These are phyloP conservation scores for Stagonosporopsis cucurbitacearum DNA, from an alignment of 2,329 filamentous ascomycete genomes.

Conservation along the genomic window DNA sequence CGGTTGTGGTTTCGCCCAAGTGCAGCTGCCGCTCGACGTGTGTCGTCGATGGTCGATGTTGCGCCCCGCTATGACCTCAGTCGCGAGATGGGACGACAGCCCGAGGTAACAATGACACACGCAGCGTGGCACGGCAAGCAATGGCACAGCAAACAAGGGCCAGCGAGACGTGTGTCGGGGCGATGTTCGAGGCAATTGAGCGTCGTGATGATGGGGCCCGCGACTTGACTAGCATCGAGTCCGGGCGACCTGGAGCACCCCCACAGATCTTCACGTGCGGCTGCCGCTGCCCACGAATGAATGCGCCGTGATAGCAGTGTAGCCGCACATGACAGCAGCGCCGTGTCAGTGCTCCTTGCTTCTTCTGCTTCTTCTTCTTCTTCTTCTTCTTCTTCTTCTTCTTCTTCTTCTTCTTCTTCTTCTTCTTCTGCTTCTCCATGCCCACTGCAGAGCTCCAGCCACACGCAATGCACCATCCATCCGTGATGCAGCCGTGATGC, in stretches of 20 bases:
- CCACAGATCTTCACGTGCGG: conserved; percentile 18
- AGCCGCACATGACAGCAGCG: background rate
- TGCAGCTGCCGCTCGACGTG: conserved; percentile 20
- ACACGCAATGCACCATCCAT: conserved; percentile 2
- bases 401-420: too few species aligned
- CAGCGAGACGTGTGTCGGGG: background rate
- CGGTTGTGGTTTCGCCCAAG: conserved; percentile 42
- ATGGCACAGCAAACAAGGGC: conserved; percentile 1
- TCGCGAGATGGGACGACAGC: background rate
- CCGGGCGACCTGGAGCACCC: conserved; percentile 10
- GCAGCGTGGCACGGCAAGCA: background rate
- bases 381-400: too few species aligned
- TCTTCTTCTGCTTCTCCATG: too few species aligned
- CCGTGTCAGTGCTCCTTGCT: background rate
- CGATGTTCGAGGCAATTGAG: conserved; percentile 14
- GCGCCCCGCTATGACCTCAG: conserved; percentile 17
- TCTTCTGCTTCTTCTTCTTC: too few species aligned
- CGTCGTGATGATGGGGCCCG: conserved; percentile 12
- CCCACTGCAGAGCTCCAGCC: conserved; percentile 12
- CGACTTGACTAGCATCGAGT: conserved; percentile 5
- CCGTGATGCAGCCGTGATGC: conserved; percentile 3
- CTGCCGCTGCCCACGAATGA: conserved; percentile 2
- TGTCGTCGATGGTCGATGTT: conserved; percentile 7
- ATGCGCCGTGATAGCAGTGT: background rate
- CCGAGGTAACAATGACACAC: conserved; percentile 12